These are phyloP conservation scores for Rubroboletus pulcherrimus DNA, from an alignment of 768 basidiomycete species.

Conservation along the genomic window DNA sequence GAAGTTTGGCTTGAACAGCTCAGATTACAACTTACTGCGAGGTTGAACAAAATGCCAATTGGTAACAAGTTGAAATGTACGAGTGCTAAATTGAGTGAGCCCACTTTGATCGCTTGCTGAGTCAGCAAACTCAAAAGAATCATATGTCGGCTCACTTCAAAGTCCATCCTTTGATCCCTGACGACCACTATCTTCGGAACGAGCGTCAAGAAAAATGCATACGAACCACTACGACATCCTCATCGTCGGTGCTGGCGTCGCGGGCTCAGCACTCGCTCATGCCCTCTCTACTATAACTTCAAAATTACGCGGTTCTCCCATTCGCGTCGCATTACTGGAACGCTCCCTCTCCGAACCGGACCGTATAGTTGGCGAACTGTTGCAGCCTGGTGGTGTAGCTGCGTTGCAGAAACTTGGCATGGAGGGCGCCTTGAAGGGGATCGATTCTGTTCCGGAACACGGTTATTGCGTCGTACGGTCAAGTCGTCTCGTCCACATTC, in stretches of 20 bases:
- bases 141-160: too few species aligned
- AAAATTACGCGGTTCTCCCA: constrained; percentile 44
- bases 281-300: constrained; percentile 62
- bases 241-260: constrained; percentile 91
- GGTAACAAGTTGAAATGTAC: not conserved
- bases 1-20: not conserved
- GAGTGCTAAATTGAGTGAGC: too few species aligned
- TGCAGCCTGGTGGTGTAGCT: constrained; percentile 88
- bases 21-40: not conserved
- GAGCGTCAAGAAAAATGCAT: constrained; percentile 5
- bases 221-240: constrained; percentile 61
- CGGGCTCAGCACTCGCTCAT: constrained; percentile 83
- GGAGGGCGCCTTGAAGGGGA: constrained; percentile 71
- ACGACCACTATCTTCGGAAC: not conserved
- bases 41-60: not conserved
- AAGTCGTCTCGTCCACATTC: constrained; percentile 76
- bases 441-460: constrained; percentile 76
- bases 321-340: constrained; percentile 83
- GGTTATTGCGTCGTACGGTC: constrained; percentile 78
- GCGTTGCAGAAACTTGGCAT: constrained; percentile 78
- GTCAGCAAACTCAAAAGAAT: too few species aligned
- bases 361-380: constrained; percentile 94
- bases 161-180: not conserved
- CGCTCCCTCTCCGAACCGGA: constrained; percentile 91
- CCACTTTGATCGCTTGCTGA: too few species aligned